Percentiles rank a stretch among this genome's conserved stretches.
phyloP scores from a whole-genome alignment of 139 green algal genomes.

The Ettlia oleoabundans region DNA sequence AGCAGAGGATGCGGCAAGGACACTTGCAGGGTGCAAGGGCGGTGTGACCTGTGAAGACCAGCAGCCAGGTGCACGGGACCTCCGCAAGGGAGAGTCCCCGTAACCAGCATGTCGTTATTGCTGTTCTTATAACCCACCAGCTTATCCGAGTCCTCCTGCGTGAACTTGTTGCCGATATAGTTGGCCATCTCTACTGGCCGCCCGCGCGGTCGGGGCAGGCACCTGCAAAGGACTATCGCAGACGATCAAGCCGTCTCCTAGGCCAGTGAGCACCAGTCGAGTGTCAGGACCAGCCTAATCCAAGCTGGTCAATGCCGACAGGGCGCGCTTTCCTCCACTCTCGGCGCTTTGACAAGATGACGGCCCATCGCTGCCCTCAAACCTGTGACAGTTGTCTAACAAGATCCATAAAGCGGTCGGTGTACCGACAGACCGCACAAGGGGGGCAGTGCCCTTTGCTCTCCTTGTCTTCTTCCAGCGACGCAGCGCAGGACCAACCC shows the following conservation, averaged over 20 bases:
- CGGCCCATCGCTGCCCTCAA: too few relatives aligned
- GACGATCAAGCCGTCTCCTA: neutral
- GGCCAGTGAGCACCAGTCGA: too few relatives aligned
- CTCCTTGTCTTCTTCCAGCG: neutral
- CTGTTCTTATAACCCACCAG: slow-evolving; percentile 45
- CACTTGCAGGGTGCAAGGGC: neutral
- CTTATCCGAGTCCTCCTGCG: slow-evolving; percentile 58
- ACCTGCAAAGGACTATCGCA: neutral
- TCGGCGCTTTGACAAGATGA: too few relatives aligned
- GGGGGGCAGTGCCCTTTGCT: neutral
- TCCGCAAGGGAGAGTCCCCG: neutral
- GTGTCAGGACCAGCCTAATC: too few relatives aligned
- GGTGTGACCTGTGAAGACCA: neutral
- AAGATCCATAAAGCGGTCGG: too few relatives aligned
- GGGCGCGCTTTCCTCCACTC: too few relatives aligned
- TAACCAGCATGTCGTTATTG: neutral
- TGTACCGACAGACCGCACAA: neutral
- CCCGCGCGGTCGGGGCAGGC: too few relatives aligned
- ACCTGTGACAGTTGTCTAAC: too few relatives aligned
- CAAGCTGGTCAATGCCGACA: too few relatives aligned
- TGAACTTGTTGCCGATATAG: slow-evolving; percentile 74
- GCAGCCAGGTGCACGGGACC: neutral
- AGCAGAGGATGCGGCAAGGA: neutral
- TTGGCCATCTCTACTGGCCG: too few relatives aligned
- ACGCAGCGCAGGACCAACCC: too few relatives aligned